These are phyloP conservation scores for Phoenix roebelenii DNA, from an alignment of 176 grass and related monocot species.

Conservation along the genomic window DNA sequence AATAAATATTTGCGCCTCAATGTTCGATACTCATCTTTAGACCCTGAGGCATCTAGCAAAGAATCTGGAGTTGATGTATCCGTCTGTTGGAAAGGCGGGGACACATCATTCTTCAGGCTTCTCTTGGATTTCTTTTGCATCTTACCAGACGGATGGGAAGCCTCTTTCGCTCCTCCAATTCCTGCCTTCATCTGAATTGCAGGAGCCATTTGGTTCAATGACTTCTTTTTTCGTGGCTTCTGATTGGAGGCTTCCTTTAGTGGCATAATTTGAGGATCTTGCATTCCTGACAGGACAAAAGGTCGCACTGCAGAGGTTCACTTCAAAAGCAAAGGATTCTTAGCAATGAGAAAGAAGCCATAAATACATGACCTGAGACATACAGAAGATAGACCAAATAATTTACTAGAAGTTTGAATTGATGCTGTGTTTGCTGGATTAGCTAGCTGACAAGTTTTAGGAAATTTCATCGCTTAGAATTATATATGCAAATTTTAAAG, in stretches of 20 bases:
- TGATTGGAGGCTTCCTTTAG: constrained; percentile 21
- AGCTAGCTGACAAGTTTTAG: too few relatives aligned
- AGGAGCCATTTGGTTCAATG: constrained; percentile 17
- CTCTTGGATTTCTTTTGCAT: constrained; percentile 43
- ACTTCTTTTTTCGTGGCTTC: constrained; percentile 53
- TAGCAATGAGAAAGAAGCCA: too few relatives aligned
- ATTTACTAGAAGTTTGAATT: too few relatives aligned
- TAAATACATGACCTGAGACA: too few relatives aligned
- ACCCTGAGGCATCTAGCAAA: constrained; percentile 35
- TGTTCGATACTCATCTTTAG: constrained; percentile 51
- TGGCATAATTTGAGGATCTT: constrained; percentile 32
- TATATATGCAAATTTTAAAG: too few relatives aligned
- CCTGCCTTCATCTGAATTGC: constrained; percentile 32
- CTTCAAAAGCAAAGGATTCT: too few relatives aligned
- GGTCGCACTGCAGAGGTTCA: too few relatives aligned
- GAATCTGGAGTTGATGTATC: constrained; percentile 38
- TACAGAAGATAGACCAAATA: too few relatives aligned
- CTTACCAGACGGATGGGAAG: constrained; percentile 12
- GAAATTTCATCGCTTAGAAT: too few relatives aligned
- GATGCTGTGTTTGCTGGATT: too few relatives aligned
- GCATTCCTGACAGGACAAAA: constrained; percentile 21
- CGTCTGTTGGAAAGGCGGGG: constrained; percentile 11
- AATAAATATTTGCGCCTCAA: constrained; percentile 66
- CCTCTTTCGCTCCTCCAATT: constrained; percentile 20
- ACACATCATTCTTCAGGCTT: constrained; percentile 28